Conservation (phyloP, 495 filamentous ascomycete species). For the Cladorrhinum samala region DNA sequence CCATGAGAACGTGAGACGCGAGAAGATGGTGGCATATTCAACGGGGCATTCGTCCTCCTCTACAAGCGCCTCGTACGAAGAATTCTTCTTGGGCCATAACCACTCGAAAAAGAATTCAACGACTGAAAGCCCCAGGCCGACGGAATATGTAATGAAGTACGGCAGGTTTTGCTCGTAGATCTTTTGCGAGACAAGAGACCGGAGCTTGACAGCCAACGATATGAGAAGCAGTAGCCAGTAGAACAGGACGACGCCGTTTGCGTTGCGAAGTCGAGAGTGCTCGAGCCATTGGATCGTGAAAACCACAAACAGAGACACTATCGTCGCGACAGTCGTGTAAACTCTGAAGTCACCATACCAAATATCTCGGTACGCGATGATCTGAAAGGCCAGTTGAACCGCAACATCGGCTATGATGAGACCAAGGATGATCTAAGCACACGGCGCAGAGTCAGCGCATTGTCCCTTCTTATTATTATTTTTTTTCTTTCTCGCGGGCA, state of each 20-base stretch:
- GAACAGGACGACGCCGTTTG: conserved; percentile 89
- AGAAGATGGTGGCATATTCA: conserved; percentile 93
- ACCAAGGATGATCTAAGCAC: conserved; percentile 57
- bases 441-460: conserved; percentile 5
- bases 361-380: conserved; percentile 58
- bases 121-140: conserved; percentile 64
- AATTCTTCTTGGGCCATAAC: conserved; percentile 80
- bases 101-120: conserved; percentile 82
- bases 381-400: conserved; percentile 72
- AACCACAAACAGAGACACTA: conserved; percentile 74
- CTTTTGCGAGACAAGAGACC: conserved; percentile 75
- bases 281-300: conserved; percentile 89
- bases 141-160: conserved; percentile 75
- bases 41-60: conserved; percentile 85
- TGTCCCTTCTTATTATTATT: no score
- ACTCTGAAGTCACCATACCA: conserved; percentile 84
- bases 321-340: conserved; percentile 73
- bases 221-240: conserved; percentile 93
- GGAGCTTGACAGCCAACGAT: conserved; percentile 75
- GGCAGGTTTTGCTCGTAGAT: conserved; percentile 56
- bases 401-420: conserved; percentile 61
- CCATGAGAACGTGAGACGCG: conserved; percentile 91
- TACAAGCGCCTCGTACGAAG: conserved; percentile 75
- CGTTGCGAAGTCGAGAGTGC: conserved; percentile 78
- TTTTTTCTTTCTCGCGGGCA: background rate